Evolutionary conservation across 2,329 filamentous ascomycete species (phyloP).

Genomic region (Alternaria ventricosa): DNA sequence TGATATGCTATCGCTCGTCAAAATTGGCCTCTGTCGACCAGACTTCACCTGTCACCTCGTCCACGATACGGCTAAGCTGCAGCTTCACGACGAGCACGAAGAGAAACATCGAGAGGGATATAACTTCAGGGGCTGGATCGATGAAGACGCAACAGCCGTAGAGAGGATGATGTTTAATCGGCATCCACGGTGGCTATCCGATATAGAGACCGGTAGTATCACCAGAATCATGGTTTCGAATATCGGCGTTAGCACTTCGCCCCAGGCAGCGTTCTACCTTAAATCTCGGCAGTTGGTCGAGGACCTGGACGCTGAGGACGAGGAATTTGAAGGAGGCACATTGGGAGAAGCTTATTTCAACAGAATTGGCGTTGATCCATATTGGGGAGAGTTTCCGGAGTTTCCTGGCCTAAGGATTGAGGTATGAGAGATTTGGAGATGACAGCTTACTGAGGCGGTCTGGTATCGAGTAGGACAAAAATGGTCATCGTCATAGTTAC

Average conservation of each 20-base stretch:
- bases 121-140: neutral
- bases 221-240: neutral
- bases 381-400: neutral
- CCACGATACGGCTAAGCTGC: neutral
- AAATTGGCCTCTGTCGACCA: neutral
- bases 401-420: neutral
- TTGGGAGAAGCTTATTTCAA: too few species aligned
- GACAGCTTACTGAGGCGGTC: neutral
- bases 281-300: too few species aligned
- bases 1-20: neutral
- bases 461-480: neutral
- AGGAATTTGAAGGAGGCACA: neutral
- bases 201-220: neutral
- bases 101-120: too few species aligned
- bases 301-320: neutral
- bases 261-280: neutral
- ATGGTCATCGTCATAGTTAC: neutral
- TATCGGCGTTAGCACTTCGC: rapidly evolving
- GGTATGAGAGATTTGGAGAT: neutral
- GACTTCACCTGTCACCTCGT: neutral
- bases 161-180: neutral
- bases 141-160: neutral
- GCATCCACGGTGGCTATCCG: neutral
- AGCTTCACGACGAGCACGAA: too few species aligned
- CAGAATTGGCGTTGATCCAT: neutral